Percentiles rank a stretch among this genome's conserved stretches.
phyloP scores from a whole-genome alignment of 2,329 filamentous ascomycete genomes.

The Exophiala xenobiotica region DNA sequence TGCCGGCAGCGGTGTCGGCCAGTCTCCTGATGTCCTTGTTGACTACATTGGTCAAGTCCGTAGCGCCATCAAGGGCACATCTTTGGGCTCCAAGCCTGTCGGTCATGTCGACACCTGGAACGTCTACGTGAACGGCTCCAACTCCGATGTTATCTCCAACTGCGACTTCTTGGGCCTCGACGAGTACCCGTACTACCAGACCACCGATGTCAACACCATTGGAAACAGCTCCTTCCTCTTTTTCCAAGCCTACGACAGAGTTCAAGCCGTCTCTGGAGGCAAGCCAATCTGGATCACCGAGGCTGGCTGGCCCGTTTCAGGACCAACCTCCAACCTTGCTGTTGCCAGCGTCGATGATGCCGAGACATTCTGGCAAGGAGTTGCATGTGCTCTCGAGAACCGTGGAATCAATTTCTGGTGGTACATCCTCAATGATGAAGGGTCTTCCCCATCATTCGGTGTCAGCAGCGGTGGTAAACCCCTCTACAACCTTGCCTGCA shows the following conservation, averaged over 20 bases:
- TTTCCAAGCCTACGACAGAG: slow-evolving; percentile 62
- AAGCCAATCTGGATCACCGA: slow-evolving; percentile 64
- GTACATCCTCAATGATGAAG: slow-evolving; percentile 42
- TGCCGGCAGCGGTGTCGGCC: slow-evolving; percentile 63
- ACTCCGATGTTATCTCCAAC: slow-evolving; percentile 59
- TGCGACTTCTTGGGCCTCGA: slow-evolving; percentile 81
- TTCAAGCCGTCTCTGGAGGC: slow-evolving; percentile 57
- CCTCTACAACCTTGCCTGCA: slow-evolving; percentile 42
- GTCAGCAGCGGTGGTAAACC: slow-evolving; percentile 37
- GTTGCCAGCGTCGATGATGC: slow-evolving; percentile 58
- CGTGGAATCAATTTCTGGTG: slow-evolving; percentile 49
- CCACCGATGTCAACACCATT: slow-evolving; percentile 54
- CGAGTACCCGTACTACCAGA: slow-evolving; percentile 81
- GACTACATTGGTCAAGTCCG: slow-evolving; percentile 70
- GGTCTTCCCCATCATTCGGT: slow-evolving; percentile 41
- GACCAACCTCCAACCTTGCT: slow-evolving; percentile 55
- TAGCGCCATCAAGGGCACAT: slow-evolving; percentile 61
- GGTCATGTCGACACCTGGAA: slow-evolving; percentile 93
- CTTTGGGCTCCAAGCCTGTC: slow-evolving; percentile 58
- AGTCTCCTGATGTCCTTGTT: slow-evolving; percentile 61
- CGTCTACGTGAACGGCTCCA: slow-evolving; percentile 73
- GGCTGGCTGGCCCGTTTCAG: slow-evolving; percentile 64
- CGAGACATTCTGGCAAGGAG: slow-evolving; percentile 61
- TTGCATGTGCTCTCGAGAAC: slow-evolving; percentile 62
- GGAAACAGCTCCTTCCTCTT: slow-evolving; percentile 65